phyloP scores from a whole-genome alignment of 306 rosid species.

The Sicyos baderoa region DNA sequence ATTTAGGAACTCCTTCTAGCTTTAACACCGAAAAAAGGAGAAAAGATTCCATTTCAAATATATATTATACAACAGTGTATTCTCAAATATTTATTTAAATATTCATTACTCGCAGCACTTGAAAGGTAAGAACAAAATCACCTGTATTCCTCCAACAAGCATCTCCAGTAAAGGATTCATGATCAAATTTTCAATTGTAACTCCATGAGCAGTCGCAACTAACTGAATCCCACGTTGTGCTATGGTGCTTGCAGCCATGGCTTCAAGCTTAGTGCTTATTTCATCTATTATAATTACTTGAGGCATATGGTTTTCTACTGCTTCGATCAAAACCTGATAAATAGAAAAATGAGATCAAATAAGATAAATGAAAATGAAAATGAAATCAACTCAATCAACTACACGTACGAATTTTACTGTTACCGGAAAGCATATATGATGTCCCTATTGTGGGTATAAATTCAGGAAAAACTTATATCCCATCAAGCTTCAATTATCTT shows the following conservation, averaged over 20 bases:
- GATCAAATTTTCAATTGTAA: constrained; percentile 84
- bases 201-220: constrained; percentile 97
- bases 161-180: constrained; percentile 89
- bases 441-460: background rate
- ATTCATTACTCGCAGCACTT: background rate
- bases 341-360: constrained; percentile 17
- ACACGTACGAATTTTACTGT: background rate
- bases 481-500: background rate
- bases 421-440: background rate
- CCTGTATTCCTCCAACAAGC: constrained; percentile 99
- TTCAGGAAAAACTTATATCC: background rate
- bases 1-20: background rate
- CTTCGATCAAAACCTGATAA: constrained; percentile 84
- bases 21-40: background rate
- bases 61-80: background rate
- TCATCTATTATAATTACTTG: constrained; percentile 95
- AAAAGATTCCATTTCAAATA: background rate
- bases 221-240: constrained; percentile 97
- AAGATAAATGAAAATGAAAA: constrained; percentile 17
- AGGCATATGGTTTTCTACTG: constrained; percentile 98
- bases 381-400: background rate
- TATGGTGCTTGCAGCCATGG: constrained; percentile 94
- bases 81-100: background rate
- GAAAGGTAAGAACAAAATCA: constrained; percentile 27
- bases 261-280: constrained; percentile 97